Evolutionary conservation across 2,329 filamentous ascomycete species (phyloP), one percentile per base, ranked within the genome.

Genomic region (Aphanocladium album): DNA sequence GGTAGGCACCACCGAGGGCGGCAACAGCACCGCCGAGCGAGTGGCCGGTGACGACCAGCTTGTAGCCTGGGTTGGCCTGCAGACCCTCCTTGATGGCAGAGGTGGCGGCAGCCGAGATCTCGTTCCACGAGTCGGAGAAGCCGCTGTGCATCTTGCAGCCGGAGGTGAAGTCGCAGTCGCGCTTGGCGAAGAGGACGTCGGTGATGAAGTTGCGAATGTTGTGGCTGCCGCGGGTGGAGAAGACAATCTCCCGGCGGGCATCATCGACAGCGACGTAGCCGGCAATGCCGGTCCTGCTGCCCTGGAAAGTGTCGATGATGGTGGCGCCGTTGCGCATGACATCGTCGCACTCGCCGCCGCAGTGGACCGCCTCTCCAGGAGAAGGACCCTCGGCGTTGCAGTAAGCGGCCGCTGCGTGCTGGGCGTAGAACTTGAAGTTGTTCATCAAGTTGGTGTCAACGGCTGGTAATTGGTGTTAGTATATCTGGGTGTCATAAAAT

Each of bases 11-110:
- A 0, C 79, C 87, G 5, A 91, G 70, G 7, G 81, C 84, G 43
- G 82, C 85, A 2, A 90, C 76, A 7, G 86, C 86, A 27, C 78
- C 88, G 52, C 88, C 88, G 4, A 91, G 82, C 11, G 85, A 88
- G 76, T 90, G 88, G 39, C 88, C 89, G 0, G 86, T 85, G n/a
- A 80, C 71, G 19, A 87, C 70, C 68, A 89, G 68, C 50, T 71
- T 71, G 75, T 81, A 88, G 52, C 62, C 64, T 1, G 85, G 83
- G 73, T 84, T 73, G 30, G 76, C 70, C 1, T 69, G 67, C 45
- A 69, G 70, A 3, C 83, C 83, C 1, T 70, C 62, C 21, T 71
- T 64, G 23, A 89, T 68, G 57, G 77, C 78, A 1, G 67, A 64
- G 7, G 81, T 64, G 17, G 82, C 77, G 5, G 68, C 66, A 2